Base-by-base conservation (phyloP, 768 basidiomycete species). In the Lactarius pseudohatsudake region DNA sequence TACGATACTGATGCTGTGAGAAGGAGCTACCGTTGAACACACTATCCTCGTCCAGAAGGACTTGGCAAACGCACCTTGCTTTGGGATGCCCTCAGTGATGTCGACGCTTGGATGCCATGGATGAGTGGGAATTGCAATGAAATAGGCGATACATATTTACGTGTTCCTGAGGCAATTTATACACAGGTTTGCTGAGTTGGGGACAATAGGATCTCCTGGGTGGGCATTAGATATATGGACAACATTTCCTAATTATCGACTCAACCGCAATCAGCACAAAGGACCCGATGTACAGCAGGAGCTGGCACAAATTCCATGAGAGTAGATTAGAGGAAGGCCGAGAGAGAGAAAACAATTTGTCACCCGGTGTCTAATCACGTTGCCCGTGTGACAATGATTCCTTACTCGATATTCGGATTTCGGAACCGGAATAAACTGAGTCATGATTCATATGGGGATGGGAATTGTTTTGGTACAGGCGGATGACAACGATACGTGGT, bases 41-140 rank as follows among this genome's bases (percentile, higher is more conserved):
- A 10, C 9, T 18, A 41, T 2, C 54, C 4, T 20, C 26, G 15
- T 20, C 20, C 11, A 41, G 26, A 59, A 66, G 43, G 38, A 56
- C 11, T n/a, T 22, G 40, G 28, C 54, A 60, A n/a, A 75, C 79
- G 60, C 61, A 90, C 91, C 87, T 86, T 93, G 92, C 75, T 95
- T 98, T 8, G 96, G 96, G 61, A 98, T 98, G 16, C 94, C 95
- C 75, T 98, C 96, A 0, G 96, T 98, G 75, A 99, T 96, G 76
- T 99, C 97, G 67, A 98, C 88, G 9, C 92, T 94, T 72, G 4
- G 47, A 57, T 28, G 56, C 34, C 16, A 0, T 20, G 30, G 2
- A 57, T 61, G 15, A 56, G 32, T 32, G 1, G 20, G 16, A 16
- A 36, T 10, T 22, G 18, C 50, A 22, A 22, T 8, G 32, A 6